Evolutionary conservation across 1,284 basidiomycete species (phyloP).

Genomic region (Ustilago lituana): DNA sequence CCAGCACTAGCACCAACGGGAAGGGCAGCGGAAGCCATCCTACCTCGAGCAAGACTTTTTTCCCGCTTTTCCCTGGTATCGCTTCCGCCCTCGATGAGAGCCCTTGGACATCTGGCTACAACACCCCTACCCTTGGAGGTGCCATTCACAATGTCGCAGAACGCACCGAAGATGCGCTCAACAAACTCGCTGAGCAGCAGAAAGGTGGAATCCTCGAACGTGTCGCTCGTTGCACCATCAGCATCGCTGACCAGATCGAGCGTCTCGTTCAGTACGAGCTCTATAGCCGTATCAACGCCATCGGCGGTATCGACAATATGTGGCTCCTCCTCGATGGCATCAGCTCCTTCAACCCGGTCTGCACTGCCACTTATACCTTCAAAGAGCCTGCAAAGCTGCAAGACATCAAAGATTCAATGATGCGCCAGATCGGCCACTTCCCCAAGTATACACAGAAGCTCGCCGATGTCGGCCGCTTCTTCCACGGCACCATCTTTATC

Average conservation of each 20-base stretch:
- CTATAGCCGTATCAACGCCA: slow-evolving; percentile 42
- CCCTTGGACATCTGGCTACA: slow-evolving; percentile 45
- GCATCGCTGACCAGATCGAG: slow-evolving; percentile 19
- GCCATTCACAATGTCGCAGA: slow-evolving; percentile 42
- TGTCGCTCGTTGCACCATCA: slow-evolving; percentile 10
- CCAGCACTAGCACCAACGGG: slow-evolving; percentile 10
- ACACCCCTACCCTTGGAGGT: slow-evolving; percentile 27
- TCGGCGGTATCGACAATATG: slow-evolving; percentile 57
- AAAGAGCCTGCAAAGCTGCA: slow-evolving; percentile 34
- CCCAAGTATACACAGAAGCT: slow-evolving; percentile 61
- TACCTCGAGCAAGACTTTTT: slow-evolving; percentile 19
- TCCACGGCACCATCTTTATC: slow-evolving; percentile 54
- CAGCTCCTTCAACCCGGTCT: slow-evolving; percentile 60
- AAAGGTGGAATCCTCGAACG: slow-evolving; percentile 13
- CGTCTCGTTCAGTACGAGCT: slow-evolving; percentile 37
- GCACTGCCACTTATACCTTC: slow-evolving; percentile 59
- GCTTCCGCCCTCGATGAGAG: slow-evolving; percentile 33
- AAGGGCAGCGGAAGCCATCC: slow-evolving; percentile 3
- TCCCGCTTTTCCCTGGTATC: slow-evolving; percentile 37
- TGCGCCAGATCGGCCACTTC: slow-evolving; percentile 46
- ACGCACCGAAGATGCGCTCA: slow-evolving; percentile 30
- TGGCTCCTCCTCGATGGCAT: slow-evolving; percentile 52
- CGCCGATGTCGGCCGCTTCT: slow-evolving; percentile 46
- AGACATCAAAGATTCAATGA: slow-evolving; percentile 34
- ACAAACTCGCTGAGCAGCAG: slow-evolving; percentile 22